Conservation (phyloP, 495 filamentous ascomycete genomes). For the Aspergillus haitiensis region DNA sequence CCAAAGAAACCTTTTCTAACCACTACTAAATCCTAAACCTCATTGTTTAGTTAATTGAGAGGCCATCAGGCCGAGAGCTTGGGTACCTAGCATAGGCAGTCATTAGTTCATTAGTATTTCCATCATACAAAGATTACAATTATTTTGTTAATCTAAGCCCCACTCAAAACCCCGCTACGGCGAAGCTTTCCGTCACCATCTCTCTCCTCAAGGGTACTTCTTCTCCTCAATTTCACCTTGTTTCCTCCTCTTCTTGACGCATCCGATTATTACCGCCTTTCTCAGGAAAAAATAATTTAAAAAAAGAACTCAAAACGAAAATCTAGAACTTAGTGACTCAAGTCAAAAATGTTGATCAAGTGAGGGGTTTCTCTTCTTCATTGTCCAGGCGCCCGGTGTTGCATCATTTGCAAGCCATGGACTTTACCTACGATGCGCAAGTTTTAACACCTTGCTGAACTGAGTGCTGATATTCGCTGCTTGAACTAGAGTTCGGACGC, state of each 20-base stretch:
- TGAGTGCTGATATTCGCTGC: slow-evolving; percentile 12
- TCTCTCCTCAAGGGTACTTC: slow-evolving; percentile 17
- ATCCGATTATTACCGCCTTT: not conserved
- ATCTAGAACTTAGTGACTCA: too few species aligned
- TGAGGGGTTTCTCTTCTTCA: slow-evolving; percentile 25
- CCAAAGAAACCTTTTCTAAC: too few species aligned
- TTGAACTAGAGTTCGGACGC: slow-evolving; percentile 80
- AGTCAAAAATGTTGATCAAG: slow-evolving; percentile 52
- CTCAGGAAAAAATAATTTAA: too few species aligned
- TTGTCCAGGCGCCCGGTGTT: too few species aligned
- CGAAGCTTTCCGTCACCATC: slow-evolving; percentile 24
- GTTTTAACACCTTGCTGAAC: not conserved
- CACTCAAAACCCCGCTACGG: slow-evolving; percentile 24
- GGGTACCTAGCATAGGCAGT: slow-evolving; percentile 14
- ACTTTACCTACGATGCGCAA: not conserved
- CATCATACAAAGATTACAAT: not conserved
- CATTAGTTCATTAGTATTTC: not conserved
- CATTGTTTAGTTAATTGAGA: too few species aligned
- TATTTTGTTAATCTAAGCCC: slow-evolving; percentile 16
- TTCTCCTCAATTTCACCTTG: slow-evolving; percentile 26
- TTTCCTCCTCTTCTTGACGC: not conserved
- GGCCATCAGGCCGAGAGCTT: not conserved
- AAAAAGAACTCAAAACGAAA: too few species aligned
- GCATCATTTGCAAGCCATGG: too few species aligned
- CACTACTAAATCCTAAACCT: too few species aligned